Base-by-base conservation (phyloP, 257 asterid genomes). In the Lavandula angustifolia region DNA sequence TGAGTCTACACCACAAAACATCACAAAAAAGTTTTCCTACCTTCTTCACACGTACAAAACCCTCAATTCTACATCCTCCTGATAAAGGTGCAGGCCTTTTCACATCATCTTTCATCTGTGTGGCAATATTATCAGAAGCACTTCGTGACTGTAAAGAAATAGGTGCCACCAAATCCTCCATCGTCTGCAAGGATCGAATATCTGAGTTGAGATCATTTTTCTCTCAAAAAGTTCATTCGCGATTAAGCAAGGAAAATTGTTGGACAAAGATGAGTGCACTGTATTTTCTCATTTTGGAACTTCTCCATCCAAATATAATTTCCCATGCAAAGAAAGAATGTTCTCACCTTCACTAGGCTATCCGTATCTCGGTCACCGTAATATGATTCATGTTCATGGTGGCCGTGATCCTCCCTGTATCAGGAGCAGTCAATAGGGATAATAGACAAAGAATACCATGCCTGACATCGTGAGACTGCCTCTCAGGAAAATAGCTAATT, bases 11-110 rank as follows among this genome's bases (percentile, higher is more conserved):
- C 51, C 22, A 6, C 6, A 41, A 27, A 10, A 42, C 41, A 27
- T 11, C 22, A 41, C 53, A 27, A 60, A 54, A 18, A 63, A 61
- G 64, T 29, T n/a, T 6, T n/a, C 17, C 13, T 80, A 91, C 99
- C 95, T 86, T 94, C 82, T 90, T 94, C 66, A 90, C 95, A 71
- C 96, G 99, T 41, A 91, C 91, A 79, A 88, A 88, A 62, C 96
- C 99, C 81, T 94, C 99, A 76, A 94, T 49, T 79, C 95, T 82
- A 71, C 99, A 90, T 9, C 99, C 98, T 75, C 99, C 99, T 7
- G 98, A 35, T 57, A 62, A 71, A 60, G 99, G 99, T 62, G 98
- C 99, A 73, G 95, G 96, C 71, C 83, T 83, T 79, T 90, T 90
- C 13, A 38, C 31, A 40, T 69, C 81, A 69, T 82, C 85, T 67